These are phyloP conservation scores for Colletotrichum sp. DNA, from an alignment of 2,329 filamentous ascomycete species.

Conservation along the genomic window DNA sequence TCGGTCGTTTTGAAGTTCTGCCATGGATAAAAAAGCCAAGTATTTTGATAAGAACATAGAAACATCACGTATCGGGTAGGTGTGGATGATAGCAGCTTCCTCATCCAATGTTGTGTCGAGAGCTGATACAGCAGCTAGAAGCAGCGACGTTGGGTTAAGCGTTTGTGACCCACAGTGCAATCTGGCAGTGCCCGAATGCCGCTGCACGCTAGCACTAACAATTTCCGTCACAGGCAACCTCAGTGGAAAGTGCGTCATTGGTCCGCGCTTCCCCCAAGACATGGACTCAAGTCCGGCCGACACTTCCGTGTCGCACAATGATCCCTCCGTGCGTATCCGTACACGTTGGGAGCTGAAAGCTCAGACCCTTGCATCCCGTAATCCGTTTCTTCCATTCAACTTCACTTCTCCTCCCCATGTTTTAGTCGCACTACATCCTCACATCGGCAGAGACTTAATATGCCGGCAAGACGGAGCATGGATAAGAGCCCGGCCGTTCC, in stretches of 20 bases:
- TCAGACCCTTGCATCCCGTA: not conserved
- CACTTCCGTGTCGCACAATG: conserved; percentile 2
- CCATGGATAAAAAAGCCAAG: too few relatives aligned
- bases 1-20: too few relatives aligned
- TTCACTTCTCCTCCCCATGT: conserved; percentile 9
- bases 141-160: not conserved
- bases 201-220: conserved; percentile 9
- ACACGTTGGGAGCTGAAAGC: not conserved
- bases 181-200: not conserved
- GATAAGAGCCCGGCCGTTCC: conserved; percentile 10
- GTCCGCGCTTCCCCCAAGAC: not conserved
- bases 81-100: not conserved
- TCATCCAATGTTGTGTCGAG: not conserved
- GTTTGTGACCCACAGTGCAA: not conserved
- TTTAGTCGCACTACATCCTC: not conserved
- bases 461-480: conserved; percentile 5
- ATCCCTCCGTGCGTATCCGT: not conserved
- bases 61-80: not conserved
- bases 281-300: conserved; percentile 1
- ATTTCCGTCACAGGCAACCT: not conserved
- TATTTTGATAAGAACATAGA: too few relatives aligned
- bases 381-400: not conserved
- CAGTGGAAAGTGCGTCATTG: conserved; percentile 5
- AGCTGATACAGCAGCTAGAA: not conserved
- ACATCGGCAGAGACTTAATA: not conserved